Conservation (phyloP, 2,329 filamentous ascomycete species). For the Phyllosticta paracitricarpa region DNA sequence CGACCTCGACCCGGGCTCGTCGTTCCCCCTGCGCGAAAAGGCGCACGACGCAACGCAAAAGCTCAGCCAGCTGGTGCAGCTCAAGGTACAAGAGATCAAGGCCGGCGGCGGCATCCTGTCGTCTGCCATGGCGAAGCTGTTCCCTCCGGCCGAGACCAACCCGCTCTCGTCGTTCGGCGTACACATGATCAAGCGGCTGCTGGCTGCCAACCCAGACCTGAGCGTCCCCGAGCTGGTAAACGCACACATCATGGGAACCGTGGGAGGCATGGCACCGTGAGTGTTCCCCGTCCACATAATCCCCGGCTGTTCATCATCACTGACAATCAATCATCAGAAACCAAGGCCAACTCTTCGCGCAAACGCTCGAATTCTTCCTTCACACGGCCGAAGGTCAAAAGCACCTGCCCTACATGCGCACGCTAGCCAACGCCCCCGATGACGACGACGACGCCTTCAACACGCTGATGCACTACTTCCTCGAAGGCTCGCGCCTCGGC, state of each 20-base stretch:
- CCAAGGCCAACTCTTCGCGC: conserved; percentile 48
- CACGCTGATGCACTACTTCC: conserved; percentile 40
- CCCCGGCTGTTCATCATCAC: background rate
- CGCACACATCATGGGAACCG: conserved; percentile 48
- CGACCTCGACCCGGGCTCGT: conserved; percentile 43
- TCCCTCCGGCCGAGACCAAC: conserved; percentile 26
- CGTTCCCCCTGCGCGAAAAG: conserved; percentile 42
- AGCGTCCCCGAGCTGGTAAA: conserved; percentile 41
- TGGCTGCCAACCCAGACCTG: conserved; percentile 34
- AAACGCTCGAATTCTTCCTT: conserved; percentile 49
- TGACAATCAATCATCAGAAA: conserved; percentile 34
- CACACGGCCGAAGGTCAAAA: conserved; percentile 33
- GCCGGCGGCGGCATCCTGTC: conserved; percentile 31
- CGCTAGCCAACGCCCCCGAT: conserved; percentile 34
- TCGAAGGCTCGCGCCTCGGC: conserved; percentile 35
- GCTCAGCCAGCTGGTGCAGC: conserved; percentile 41
- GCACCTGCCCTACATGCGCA: conserved; percentile 40
- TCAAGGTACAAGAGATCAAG: conserved; percentile 38
- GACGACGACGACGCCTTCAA: conserved; percentile 35
- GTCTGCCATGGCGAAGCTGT: conserved; percentile 30
- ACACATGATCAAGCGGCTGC: conserved; percentile 45
- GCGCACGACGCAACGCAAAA: conserved; percentile 38
- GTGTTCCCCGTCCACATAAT: too few species aligned
- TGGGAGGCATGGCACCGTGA: conserved; percentile 30
- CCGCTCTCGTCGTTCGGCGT: conserved; percentile 43